Percentiles rank a stretch among this genome's conserved stretches.
phyloP scores from a whole-genome alignment of 331 rosid species.

The Malus hybrid region DNA sequence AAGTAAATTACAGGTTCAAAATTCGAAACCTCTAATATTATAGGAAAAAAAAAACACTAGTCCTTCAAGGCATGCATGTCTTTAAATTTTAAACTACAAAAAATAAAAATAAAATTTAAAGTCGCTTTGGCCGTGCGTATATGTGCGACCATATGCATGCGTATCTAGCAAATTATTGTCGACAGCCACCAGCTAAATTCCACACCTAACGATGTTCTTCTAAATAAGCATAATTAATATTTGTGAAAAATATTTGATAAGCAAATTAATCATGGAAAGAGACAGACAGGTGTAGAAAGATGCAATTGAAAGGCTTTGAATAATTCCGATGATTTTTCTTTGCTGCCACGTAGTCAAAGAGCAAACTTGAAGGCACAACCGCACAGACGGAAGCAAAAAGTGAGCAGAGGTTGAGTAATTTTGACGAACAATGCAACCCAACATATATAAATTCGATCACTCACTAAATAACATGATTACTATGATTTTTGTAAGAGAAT shows the following conservation, averaged over 20 bases:
- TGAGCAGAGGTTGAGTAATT: conserved; percentile 7
- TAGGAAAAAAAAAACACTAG: too few relatives aligned
- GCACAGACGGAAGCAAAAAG: not conserved
- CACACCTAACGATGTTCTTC: not conserved
- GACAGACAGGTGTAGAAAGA: not conserved
- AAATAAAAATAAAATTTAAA: not conserved
- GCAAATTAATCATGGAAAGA: not conserved
- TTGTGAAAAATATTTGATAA: too few relatives aligned
- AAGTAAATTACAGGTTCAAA: too few relatives aligned
- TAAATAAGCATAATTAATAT: too few relatives aligned
- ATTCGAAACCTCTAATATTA: too few relatives aligned
- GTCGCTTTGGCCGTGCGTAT: not conserved
- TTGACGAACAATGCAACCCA: conserved; percentile 2
- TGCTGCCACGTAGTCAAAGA: not conserved
- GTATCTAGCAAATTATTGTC: not conserved
- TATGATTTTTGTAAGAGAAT: too few relatives aligned
- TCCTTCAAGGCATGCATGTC: too few relatives aligned
- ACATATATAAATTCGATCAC: not conserved
- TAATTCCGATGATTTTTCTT: not conserved
- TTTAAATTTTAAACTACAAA: not conserved
- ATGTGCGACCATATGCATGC: not conserved
- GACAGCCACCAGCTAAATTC: not conserved
- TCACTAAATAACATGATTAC: not conserved
- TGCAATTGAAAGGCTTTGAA: not conserved
- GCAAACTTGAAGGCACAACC: not conserved